Base-by-base conservation (phyloP, 1,284 basidiomycete species). In the Ustilago lituana region DNA sequence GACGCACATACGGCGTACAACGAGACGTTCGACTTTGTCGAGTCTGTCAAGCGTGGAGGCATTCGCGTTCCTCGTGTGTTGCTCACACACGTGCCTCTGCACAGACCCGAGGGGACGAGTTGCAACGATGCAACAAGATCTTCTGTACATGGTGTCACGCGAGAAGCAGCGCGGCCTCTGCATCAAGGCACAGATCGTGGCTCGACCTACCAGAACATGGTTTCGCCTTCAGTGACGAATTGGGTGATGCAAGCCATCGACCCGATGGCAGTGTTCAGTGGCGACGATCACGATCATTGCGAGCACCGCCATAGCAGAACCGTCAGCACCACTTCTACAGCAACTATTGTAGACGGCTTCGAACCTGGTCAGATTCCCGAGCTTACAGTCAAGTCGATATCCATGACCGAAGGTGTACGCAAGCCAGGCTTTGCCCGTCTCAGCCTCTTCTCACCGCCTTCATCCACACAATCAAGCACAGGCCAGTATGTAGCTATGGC, bases 251-350 rank as follows among this genome's bases (percentile, higher is more conserved):
- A 45, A 12, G 32, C 45, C 1, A 58, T 77, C 31, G 51, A 72
- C 26, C 75, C 76, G 0, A 49, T 58, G 17, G 55, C 60, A 0
- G 62, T 79, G 0, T 79, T 79, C 46, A 72, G 70, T 36, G 77
- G 77, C 11, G 76, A 79, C 24, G 75, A 79, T 39, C 77, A 79
- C 50, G 75, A 79, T 37, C 76, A 79, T 38, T 79, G 77, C 54
- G 75, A 79, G 32, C 53, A 60, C 23, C 50, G 71, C 3, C 77
- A 79, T 48, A n/a, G 41, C n/a, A 38, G 60, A 36, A 15, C 17
- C 15, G 15, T 7, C 10, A 53, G 20, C 31, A 40, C 22, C 12
- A 23, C 39, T 2, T 23, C 41, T 1, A 7, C 19, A 1, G 0
- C 32, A 2, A 17, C 35, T 8, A 19, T 22, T 1, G 71, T 62